Evolutionary conservation across 805 yeast species (phyloP).

Genomic region (Candida insectalens): DNA sequence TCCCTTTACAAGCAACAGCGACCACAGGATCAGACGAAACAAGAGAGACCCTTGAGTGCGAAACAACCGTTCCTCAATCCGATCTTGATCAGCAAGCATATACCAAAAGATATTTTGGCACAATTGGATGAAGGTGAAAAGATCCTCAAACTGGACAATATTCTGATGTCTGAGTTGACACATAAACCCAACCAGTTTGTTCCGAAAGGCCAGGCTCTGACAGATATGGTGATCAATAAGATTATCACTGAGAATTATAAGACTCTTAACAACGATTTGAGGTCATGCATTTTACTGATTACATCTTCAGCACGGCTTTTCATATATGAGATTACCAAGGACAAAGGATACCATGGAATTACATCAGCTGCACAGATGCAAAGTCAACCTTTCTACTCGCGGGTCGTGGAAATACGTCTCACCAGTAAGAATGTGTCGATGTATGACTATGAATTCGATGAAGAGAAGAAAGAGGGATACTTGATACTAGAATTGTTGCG

Average conservation of each 20-base stretch:
- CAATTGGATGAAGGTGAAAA: slow-evolving; percentile 23
- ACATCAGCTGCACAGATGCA: slow-evolving; percentile 28
- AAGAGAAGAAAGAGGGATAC: slow-evolving; percentile 45
- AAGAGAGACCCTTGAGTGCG: no score
- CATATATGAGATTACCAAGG: slow-evolving; percentile 24
- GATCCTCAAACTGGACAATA: slow-evolving; percentile 23
- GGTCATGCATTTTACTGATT: slow-evolving; percentile 25
- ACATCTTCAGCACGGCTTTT: slow-evolving; percentile 26
- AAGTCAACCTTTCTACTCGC: slow-evolving; percentile 31
- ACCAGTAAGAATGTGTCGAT: slow-evolving; percentile 53
- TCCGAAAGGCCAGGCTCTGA: slow-evolving; percentile 20
- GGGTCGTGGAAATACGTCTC: slow-evolving; percentile 29
- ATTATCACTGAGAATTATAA: slow-evolving; percentile 23
- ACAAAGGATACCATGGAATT: slow-evolving; percentile 22
- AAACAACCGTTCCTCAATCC: slow-evolving; percentile 24
- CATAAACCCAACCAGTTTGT: slow-evolving; percentile 21
- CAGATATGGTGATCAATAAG: slow-evolving; percentile 21
- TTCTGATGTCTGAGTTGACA: slow-evolving; percentile 23
- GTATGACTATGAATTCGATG: slow-evolving; percentile 75
- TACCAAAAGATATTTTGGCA: slow-evolving; percentile 20
- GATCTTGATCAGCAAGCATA: slow-evolving; percentile 12
- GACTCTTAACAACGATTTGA: slow-evolving; percentile 20
- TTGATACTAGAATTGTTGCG: slow-evolving; percentile 53
- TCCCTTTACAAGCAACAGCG: no score
- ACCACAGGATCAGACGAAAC: no score